Evolutionary conservation across 108 stramenopile genomes (phyloP).

Genomic region (Conticribra guillardii): DNA sequence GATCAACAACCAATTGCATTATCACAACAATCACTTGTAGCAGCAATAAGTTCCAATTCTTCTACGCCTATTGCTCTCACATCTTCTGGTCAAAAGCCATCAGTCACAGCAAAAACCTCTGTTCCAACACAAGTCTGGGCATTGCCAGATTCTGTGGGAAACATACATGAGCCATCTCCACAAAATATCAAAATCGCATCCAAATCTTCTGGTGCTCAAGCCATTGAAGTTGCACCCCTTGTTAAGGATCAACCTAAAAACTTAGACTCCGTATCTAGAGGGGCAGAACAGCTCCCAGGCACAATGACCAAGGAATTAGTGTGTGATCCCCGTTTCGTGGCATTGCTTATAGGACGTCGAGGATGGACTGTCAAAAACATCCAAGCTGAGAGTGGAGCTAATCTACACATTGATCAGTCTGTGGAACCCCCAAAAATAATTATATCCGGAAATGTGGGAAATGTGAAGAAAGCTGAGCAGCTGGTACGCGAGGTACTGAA

Average conservation of each 20-base stretch:
- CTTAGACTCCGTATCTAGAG: too few relatives aligned
- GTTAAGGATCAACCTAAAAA: slow-evolving; percentile 20
- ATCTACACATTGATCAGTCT: slow-evolving; percentile 85
- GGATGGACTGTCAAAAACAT: slow-evolving; percentile 91
- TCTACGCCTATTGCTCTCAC: slow-evolving; percentile 14
- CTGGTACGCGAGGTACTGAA: slow-evolving; percentile 84
- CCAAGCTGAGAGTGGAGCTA: slow-evolving; percentile 83
- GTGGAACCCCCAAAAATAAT: slow-evolving; percentile 78
- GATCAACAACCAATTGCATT: too few relatives aligned
- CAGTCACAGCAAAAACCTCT: slow-evolving; percentile 15
- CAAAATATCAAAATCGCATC: slow-evolving; percentile 11
- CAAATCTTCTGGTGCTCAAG: slow-evolving; percentile 8
- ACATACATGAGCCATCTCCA: not conserved
- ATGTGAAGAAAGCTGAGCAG: slow-evolving; percentile 72
- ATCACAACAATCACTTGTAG: slow-evolving; percentile 45
- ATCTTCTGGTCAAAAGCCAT: slow-evolving; percentile 13
- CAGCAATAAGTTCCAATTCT: slow-evolving; percentile 35
- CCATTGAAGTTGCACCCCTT: not conserved
- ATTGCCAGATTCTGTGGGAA: not conserved
- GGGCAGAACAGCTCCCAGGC: slow-evolving; percentile 6
- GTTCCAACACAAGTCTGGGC: slow-evolving; percentile 27
- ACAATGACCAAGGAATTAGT: slow-evolving; percentile 45
- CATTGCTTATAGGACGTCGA: slow-evolving; percentile 82
- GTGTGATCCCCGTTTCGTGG: slow-evolving; percentile 84
- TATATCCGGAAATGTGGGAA: slow-evolving; percentile 64